Percentiles rank a stretch among this genome's conserved stretches.
Evolutionary conservation across 768 basidiomycete genomes (phyloP).

Genomic region (Suillus luteus): DNA sequence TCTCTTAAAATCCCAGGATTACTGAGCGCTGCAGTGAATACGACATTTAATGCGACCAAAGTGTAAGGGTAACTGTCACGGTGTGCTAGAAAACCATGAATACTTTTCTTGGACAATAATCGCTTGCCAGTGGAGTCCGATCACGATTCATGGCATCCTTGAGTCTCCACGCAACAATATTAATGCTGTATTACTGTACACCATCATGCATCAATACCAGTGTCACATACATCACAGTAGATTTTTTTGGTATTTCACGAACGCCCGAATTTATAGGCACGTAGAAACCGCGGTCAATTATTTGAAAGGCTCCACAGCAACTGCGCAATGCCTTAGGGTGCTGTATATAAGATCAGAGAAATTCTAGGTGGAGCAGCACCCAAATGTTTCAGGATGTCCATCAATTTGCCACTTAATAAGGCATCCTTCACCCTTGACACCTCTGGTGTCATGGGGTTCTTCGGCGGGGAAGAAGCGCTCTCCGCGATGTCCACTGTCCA

Average conservation of each 20-base stretch:
- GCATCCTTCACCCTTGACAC: slow-evolving; percentile 27
- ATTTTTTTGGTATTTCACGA: not conserved
- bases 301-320: not conserved
- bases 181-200: not conserved
- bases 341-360: not conserved
- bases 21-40: not conserved
- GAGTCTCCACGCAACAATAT: not conserved
- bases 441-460: slow-evolving; percentile 38
- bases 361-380: not conserved
- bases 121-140: too few relatives aligned
- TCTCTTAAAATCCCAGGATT: not conserved
- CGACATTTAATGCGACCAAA: too few relatives aligned
- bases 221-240: too few relatives aligned
- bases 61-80: too few relatives aligned
- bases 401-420: slow-evolving; percentile 14
- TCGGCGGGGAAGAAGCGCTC: slow-evolving; percentile 41
- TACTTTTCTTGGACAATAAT: too few relatives aligned
- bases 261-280: not conserved
- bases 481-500: slow-evolving; percentile 40
- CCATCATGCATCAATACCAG: too few relatives aligned
- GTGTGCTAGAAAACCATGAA: too few relatives aligned
- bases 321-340: not conserved
- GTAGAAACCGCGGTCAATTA: not conserved
- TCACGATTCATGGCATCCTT: too few relatives aligned
- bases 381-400: not conserved